Base-by-base conservation (phyloP, 345 rosid genomes). In the Chamaenerion angustifolium region DNA sequence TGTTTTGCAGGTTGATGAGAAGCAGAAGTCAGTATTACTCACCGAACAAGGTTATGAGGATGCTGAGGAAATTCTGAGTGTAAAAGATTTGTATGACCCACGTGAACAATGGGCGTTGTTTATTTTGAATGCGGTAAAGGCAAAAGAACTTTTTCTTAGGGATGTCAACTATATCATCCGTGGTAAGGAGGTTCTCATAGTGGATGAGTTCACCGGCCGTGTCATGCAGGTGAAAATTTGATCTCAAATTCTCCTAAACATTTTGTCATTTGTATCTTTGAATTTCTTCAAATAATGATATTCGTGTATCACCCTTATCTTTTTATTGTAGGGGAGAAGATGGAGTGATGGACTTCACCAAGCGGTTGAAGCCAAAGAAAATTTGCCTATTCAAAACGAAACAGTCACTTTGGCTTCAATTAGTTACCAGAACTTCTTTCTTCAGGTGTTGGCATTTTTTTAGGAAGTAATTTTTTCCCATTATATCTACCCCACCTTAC, bases 261-360 rank as follows among this genome's bases (percentile, higher is more conserved):
- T 0, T 17, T 0, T 19, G 4, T 9, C 17, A 54, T 5, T 14
- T 4, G 57, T 18, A 41, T 40, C 27, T 49, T 9, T 21, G 25
- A 21, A 21, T 21, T 21, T 21, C 25, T 2, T 21, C 25, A 4
- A 21, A 21, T 21, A 21, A 21, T 21, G 25, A 21, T n/a, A n/a
- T 21, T 21, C 2, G 25, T 4, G 4, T 21, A 21, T 21, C 4
- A 21, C 25, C 25, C 25, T 21, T 21, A 21, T 21, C 58, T 15
- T 31, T 63, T 52, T 58, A 44, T 43, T 46, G 54, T 61, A 90
- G 98, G 98, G 98, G 31, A 78, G 98, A 57, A 76, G 98, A 64
- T 90, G 98, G 98, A 90, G 98, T 69, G 98, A 90, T 68, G 98
- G 98, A 57, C 92, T 90, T 71, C 98, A 90, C 68, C 98, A 90